Base-by-base conservation (phyloP, 225 moss, liverwort and hornwort species). In the Lunularia cruciata region DNA sequence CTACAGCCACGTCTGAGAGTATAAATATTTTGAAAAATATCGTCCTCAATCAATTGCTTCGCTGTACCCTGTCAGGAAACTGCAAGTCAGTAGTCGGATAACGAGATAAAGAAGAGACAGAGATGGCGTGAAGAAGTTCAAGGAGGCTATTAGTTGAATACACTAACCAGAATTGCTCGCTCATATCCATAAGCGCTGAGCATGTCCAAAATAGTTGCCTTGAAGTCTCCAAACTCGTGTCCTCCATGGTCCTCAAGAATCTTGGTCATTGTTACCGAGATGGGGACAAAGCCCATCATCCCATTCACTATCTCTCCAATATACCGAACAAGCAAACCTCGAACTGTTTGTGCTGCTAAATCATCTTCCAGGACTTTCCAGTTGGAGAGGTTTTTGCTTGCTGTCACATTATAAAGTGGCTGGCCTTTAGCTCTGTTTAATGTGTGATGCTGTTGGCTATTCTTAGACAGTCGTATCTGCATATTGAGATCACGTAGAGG, bases 141-240 rank as follows among this genome's bases (percentile, higher is more conserved):
- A 38, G 32, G 46, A 60, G 36, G 1, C 22, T 36, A 59, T 36
- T 48, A 57, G 63, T 31, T 54, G 16, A 27, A n/a, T 54, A 49
- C 51, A 20, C 35, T 59, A 84, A 98, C 98, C 91, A 98, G 85
- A 73, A 98, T 93, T 43, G 91, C 81, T 61, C 91, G 86, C 76
- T 98, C 98, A 40, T 88, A 98, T 62, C 98, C 91, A 81, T 93
- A 89, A 13, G 87, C 91, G 85, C 89, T 91, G 23, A 98, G 98
- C 93, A 93, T 93, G 55, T 93, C 93, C 39, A 98, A 78, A 68
- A 98, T 93, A 27, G 90, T 93, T 39, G 84, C 86, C 59, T 90
- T 89, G 53, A 98, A 98, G 70, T 98, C 98, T 60, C 93, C 91
- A 78, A 98, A 93, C 72, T 89, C 89, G 38, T 98, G 89, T 53